phyloP scores from a whole-genome alignment of 2,329 filamentous ascomycete species.

The Diplocarpon mali region DNA sequence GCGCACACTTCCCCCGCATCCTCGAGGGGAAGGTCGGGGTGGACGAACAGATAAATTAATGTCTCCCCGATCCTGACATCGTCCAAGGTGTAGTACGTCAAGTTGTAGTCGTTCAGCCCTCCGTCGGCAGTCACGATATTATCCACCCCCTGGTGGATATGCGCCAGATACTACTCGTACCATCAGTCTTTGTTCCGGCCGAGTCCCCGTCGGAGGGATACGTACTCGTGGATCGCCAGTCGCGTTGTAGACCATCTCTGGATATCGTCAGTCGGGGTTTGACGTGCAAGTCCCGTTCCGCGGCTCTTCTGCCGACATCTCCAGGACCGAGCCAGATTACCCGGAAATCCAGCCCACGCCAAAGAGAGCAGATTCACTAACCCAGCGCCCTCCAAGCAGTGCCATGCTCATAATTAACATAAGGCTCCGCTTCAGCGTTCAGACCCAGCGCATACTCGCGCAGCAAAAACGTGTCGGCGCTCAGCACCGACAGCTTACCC shows the following conservation, averaged over 20 bases:
- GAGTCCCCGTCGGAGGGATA: no score
- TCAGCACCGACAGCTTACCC: slow-evolving; percentile 8
- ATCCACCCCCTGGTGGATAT: slow-evolving; percentile 36
- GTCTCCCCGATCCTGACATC: slow-evolving; percentile 38
- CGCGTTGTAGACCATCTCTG: slow-evolving; percentile 29
- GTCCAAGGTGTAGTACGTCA: slow-evolving; percentile 38
- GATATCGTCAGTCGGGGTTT: no score
- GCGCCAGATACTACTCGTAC: slow-evolving; percentile 30
- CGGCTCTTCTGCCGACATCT: no score
- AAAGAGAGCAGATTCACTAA: slow-evolving; percentile 4
- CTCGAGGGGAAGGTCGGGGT: neutral
- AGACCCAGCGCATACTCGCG: slow-evolving; percentile 8
- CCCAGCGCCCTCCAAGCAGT: neutral
- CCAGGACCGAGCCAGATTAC: no score
- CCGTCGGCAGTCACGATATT: slow-evolving; percentile 37
- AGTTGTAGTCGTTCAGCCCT: slow-evolving; percentile 35
- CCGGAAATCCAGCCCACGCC: slow-evolving; percentile 7
- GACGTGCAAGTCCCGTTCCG: neutral
- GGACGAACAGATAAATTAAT: slow-evolving; percentile 6
- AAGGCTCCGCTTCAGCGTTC: neutral
- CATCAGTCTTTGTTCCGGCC: neutral
- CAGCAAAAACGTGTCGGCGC: slow-evolving; percentile 6
- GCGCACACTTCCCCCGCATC: neutral
- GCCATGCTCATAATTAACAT: neutral
- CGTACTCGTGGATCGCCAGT: slow-evolving; percentile 15